Conservation (phyloP, 1,284 basidiomycete genomes). For the Pseudozyma pruni region DNA sequence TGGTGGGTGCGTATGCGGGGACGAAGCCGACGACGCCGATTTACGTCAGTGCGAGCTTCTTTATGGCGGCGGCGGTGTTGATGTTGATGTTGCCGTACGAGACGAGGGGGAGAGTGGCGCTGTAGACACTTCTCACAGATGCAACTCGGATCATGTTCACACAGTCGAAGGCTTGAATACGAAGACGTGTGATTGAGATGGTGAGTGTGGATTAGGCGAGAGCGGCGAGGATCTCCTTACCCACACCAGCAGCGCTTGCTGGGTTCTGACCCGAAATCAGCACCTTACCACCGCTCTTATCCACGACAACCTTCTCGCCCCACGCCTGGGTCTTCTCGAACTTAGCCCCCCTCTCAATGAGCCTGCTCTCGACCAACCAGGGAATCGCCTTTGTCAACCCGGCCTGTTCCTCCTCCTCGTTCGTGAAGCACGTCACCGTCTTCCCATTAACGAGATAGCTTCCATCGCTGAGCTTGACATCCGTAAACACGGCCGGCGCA, state of each 20-base stretch:
- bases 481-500: slow-evolving; percentile 55
- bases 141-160: no score
- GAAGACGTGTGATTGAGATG: no score
- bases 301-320: slow-evolving; percentile 71
- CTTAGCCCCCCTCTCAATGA: slow-evolving; percentile 75
- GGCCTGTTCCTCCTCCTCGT: slow-evolving; percentile 75
- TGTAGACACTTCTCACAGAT: slow-evolving; percentile 10
- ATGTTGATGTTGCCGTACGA: slow-evolving; percentile 78
- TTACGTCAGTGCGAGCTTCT: slow-evolving; percentile 76
- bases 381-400: slow-evolving; percentile 71
- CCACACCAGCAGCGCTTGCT: slow-evolving; percentile 38
- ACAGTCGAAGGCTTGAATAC: no score
- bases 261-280: slow-evolving; percentile 71
- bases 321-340: slow-evolving; percentile 73
- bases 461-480: slow-evolving; percentile 58
- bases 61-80: slow-evolving; percentile 75
- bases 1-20: slow-evolving; percentile 75
- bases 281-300: slow-evolving; percentile 32
- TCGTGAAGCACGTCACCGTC: slow-evolving; percentile 77
- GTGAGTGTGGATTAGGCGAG: slow-evolving; percentile 41
- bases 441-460: slow-evolving; percentile 72
- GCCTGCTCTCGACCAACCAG: slow-evolving; percentile 77
- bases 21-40: slow-evolving; percentile 73
- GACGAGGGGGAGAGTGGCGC: slow-evolving; percentile 68
- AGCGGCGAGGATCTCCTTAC: slow-evolving; percentile 43